phyloP scores from a whole-genome alignment of 1,284 basidiomycete genomes.

The Irpex lacteus region DNA sequence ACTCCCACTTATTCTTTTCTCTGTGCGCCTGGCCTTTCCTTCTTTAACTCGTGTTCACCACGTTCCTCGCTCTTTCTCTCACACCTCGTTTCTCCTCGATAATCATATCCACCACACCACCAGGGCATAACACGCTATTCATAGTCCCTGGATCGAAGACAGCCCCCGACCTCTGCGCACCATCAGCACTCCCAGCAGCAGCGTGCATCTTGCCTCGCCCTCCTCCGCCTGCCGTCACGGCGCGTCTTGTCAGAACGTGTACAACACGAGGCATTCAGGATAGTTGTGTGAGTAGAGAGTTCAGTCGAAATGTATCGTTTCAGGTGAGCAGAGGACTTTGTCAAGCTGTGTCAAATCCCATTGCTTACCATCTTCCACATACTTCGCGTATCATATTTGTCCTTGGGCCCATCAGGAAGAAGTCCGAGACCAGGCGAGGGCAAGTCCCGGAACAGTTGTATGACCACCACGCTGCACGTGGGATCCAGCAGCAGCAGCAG shows the following conservation, averaged over 20 bases:
- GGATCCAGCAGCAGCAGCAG: constrained; percentile 20
- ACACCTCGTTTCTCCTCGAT: constrained; percentile 18
- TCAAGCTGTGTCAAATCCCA: constrained; percentile 15
- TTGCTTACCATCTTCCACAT: background rate
- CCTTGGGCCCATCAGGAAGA: constrained; percentile 44
- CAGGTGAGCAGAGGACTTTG: constrained; percentile 53
- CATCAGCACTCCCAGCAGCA: constrained; percentile 11
- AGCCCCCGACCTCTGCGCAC: constrained; percentile 1
- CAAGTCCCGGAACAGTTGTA: constrained; percentile 36
- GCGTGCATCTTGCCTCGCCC: constrained; percentile 14
- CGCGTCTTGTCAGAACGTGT: constrained; percentile 51
- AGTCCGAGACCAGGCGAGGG: constrained; percentile 58
- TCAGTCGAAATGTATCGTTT: constrained; percentile 67
- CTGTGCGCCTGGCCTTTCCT: background rate
- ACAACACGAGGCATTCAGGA: constrained; percentile 49
- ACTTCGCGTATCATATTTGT: constrained; percentile 10
- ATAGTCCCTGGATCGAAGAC: constrained; percentile 15
- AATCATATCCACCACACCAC: constrained; percentile 6
- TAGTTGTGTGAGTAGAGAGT: constrained; percentile 19
- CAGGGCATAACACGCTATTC: constrained; percentile 1
- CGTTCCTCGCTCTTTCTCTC: constrained; percentile 57
- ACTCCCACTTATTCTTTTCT: background rate
- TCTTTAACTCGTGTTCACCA: constrained; percentile 65
- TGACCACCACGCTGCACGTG: constrained; percentile 25
- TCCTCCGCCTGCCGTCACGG: constrained; percentile 19